phyloP scores from a whole-genome alignment of 139 green algal species.

The Eudorina sp. region DNA sequence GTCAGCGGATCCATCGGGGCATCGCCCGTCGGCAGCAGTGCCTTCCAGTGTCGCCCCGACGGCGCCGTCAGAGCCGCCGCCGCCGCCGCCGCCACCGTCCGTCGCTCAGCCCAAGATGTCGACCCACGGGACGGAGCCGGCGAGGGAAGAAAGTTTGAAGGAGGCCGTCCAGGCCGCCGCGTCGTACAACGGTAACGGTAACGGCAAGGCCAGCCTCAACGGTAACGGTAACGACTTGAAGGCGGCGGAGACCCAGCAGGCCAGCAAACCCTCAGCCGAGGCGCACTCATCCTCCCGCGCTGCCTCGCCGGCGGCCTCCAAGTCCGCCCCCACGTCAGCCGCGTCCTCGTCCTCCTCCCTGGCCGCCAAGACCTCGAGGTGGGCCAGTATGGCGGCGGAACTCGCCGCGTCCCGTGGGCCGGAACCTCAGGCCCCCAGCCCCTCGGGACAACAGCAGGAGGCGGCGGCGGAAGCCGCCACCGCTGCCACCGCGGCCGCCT shows the following conservation, averaged over 20 bases:
- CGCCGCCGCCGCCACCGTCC: not conserved
- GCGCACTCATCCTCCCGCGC: too few species aligned
- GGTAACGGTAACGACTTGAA: not conserved
- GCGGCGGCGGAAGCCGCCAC: not conserved
- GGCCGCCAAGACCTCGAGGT: not conserved
- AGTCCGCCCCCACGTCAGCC: not conserved
- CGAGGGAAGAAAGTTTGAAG: too few species aligned
- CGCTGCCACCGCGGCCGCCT: not conserved
- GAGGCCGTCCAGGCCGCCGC: not conserved
- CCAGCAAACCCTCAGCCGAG: too few species aligned
- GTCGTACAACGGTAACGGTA: not conserved
- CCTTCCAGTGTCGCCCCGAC: not conserved
- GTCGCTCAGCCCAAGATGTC: too few species aligned
- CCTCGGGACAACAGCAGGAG: not conserved
- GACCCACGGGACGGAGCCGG: too few species aligned
- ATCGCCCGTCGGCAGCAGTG: not conserved
- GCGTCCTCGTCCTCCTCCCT: not conserved
- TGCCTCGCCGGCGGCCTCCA: not conserved
- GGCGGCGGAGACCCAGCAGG: too few species aligned
- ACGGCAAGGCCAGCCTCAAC: not conserved
- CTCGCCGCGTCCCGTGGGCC: not conserved
- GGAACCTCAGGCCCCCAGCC: not conserved
- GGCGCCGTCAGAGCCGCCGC: not conserved
- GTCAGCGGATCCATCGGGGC: too few species aligned
- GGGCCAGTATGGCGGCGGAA: conserved; percentile 22